Base-by-base conservation (phyloP, 345 rosid genomes). In the Cardamine chenopodiifolia region DNA sequence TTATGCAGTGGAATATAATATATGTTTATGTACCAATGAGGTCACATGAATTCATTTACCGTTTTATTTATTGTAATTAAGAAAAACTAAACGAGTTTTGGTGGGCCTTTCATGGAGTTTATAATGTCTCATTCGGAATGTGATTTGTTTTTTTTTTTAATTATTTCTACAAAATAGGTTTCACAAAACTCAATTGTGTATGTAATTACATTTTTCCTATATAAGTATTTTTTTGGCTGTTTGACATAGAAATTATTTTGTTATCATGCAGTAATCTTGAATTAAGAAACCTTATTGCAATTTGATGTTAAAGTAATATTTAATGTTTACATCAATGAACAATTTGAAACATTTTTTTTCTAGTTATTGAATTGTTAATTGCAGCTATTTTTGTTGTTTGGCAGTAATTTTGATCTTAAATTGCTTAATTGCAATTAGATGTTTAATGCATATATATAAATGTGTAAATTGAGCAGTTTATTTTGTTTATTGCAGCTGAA, bases 401-500 rank as follows among this genome's bases (percentile, higher is more conserved):
- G 1, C 4, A 10, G 40, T 35, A 35, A 35, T 37, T 37, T 37
- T 37, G 14, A 37, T 3, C 40, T 8, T 35, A 10, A 35, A 35
- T 8, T 35, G 13, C 40, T 9, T 9, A 35, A 9, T 9, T 9
- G 40, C 13, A 35, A 35, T 35, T 35, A 35, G 0, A 3, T 35
- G 40, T 34, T 8, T 8, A 34, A 8, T 34, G 37, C 12, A 34
- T 34, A 34, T 32, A 34, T 2, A 34, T 2, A 34, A 8, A 0
- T 34, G 12, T 35, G 39, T 35, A 8, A 48, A 3, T 3, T 49
- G 6, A 49, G 2, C 25, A n/a, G n/a, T 35, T 3, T 40, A 4
- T 4, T 14, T 19, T 17, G 20, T 0, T 57, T 2, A 1, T 58
- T 82, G 86, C 90, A 95, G 99, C 82, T 79, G 94, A 92, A 82